A percentile compares a stretch with the other conserved stretches of the same genome.
These are phyloP conservation scores for Paracoccidioides brasiliensis DNA, from an alignment of 2,329 filamentous ascomycete species.

Conservation along the genomic window DNA sequence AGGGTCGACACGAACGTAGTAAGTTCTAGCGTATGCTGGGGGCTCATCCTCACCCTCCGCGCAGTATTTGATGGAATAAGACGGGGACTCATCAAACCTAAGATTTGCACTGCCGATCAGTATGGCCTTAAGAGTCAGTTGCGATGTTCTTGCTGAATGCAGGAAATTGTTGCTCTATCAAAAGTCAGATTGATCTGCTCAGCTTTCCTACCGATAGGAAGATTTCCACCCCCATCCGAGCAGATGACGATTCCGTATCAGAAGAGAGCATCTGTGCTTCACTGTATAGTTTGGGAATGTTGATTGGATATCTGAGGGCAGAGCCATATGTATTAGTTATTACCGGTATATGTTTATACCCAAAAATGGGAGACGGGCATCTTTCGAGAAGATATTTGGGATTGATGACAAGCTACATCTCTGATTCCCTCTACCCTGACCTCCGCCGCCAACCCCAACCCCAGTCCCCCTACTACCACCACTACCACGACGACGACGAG, in stretches of 20 bases:
- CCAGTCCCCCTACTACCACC: not conserved
- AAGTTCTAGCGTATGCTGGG: slow-evolving; percentile 20
- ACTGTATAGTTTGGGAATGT: not conserved
- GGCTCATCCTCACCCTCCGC: slow-evolving; percentile 24
- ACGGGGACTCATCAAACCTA: slow-evolving; percentile 8
- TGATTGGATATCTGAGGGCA: not conserved
- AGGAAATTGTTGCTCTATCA: slow-evolving; percentile 29
- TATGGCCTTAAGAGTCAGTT: slow-evolving; percentile 28
- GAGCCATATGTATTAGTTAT: not conserved
- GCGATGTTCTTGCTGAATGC: slow-evolving; percentile 19
- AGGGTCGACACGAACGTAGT: slow-evolving; percentile 23
- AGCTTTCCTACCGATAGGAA: slow-evolving; percentile 30
- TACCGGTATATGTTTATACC: slow-evolving; percentile 6
- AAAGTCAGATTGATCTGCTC: slow-evolving; percentile 34
- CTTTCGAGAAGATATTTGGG: not conserved
- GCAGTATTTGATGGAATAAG: slow-evolving; percentile 22
- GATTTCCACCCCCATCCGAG: slow-evolving; percentile 16
- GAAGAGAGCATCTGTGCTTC: slow-evolving; percentile 16
- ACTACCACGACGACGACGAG: not conserved
- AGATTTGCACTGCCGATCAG: slow-evolving; percentile 23
- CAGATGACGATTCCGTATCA: slow-evolving; percentile 30
- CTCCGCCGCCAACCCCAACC: not conserved
- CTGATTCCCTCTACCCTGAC: slow-evolving; percentile 2
- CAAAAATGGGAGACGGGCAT: slow-evolving; percentile 4
- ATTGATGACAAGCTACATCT: not conserved